Base-by-base conservation (phyloP, 2,329 filamentous ascomycete genomes). In the Stachybotrys chlorohalonatus region DNA sequence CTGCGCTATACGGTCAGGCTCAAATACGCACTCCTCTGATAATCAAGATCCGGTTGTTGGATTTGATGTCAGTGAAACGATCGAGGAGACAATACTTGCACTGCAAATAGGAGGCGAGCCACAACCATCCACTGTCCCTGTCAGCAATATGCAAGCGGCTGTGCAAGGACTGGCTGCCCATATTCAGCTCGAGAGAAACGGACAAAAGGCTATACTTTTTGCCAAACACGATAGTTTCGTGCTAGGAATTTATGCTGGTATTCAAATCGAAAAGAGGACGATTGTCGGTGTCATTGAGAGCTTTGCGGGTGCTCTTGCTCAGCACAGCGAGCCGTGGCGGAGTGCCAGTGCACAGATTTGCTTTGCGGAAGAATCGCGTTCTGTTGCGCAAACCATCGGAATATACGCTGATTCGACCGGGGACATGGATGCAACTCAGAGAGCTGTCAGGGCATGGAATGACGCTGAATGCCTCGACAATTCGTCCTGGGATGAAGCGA, bases 351-450 rank as follows among this genome's bases (percentile, higher is more conserved):
- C 46, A 7, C 46, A 47, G 15, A 47, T 47, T n/a, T 47, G 46
- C 15, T 47, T 15, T 7, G 46, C 8, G 15, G 46, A 47, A 7
- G 46, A n/a, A 15, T 7, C n/a, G 13, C 46, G 46, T 7, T 17
- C 46, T n/a, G 46, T 47, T 47, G 16, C 46, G 7, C 46, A 47
- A 15, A 47, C 46, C 7, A 47, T 47, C 16, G 46, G 46, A 47
- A 47, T 47, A 15, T 47, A 47, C 16, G 46, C 46, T 15, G 55
- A 58, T 47, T 36, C 16, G 1, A n/a, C 51, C 15, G 53, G 55
- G 36, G 36, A 55, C n/a, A 53, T 58, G 16, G 51, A 45, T 24
- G 46, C 54, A 11, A 49, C 56, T 3, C 55, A 58, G 45, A 51
- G 47, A 15, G 31, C 42, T 4, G 52, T 47, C 11, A 7, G 54